Base-by-base conservation (phyloP, 345 rosid species). In the Pugionium cornutum region DNA sequence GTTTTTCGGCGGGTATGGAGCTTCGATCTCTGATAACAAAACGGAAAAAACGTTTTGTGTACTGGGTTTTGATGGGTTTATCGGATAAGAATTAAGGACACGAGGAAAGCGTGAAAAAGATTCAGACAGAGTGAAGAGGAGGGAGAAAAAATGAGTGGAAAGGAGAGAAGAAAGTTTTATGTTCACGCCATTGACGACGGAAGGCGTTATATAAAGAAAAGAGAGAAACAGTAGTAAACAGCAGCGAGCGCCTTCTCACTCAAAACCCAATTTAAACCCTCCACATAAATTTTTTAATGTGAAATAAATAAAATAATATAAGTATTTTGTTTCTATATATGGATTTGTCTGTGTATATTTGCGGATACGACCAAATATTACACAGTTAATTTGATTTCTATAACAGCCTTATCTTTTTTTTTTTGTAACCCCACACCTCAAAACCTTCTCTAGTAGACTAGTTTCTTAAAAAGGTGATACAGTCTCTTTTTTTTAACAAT, bases 191-290 rank as follows among this genome's bases (percentile, higher is more conserved):
- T 59, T 44, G 72, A 66, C 67, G 48, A 52, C 50, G 62, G 72
- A 48, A 58, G 49, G 31, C 28, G 66, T 58, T 73, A 51, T 73
- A 66, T 73, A 73, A 53, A 66, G 45, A 53, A 41, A 56, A 69
- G 53, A 62, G 7, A 56, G 9, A 55, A 32, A 62, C 35, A n/a
- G 58, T 46, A 3, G 9, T 6, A 6, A 29, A 40, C 40, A 5
- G 47, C 37, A 33, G 45, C 47, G 49, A 40, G 44, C 28, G 34
- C 3, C 50, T 50, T 27, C 53, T 42, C 54, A 35, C 41, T 52
- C 37, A 27, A 64, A 72, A 56, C 75, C 75, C 75, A 56, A 70
- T 40, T 69, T 55, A 71, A 72, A 72, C 76, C 74, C 76, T 72
- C 59, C 64, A 56, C 69, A 58, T 42, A 56, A 48, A 2, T 49